A percentile compares a stretch with the other conserved stretches of the same genome.
Evolutionary conservation across 2,329 filamentous ascomycete species (phyloP).

Genomic region (Talaromyces marneffei): DNA sequence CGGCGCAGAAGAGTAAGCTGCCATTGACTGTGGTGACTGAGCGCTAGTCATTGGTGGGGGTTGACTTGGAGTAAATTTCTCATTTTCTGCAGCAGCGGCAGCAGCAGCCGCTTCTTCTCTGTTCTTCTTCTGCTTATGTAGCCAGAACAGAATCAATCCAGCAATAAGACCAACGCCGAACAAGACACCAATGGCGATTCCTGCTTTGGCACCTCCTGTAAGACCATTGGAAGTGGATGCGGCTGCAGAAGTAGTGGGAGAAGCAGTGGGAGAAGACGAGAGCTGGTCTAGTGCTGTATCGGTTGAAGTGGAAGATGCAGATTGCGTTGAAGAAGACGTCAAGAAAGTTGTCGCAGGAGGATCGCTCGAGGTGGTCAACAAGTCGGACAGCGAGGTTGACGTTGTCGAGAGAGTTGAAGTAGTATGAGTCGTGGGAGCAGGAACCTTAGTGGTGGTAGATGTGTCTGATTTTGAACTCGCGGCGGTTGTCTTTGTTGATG

Average conservation of each 20-base stretch:
- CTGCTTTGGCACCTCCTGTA: slow-evolving; percentile 59
- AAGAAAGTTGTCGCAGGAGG: slow-evolving; percentile 10
- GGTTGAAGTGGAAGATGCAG: slow-evolving; percentile 4
- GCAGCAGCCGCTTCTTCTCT: slow-evolving; percentile 11
- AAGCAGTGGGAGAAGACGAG: slow-evolving; percentile 22
- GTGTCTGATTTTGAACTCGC: neutral
- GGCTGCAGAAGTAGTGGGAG: slow-evolving; percentile 14
- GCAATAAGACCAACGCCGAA: slow-evolving; percentile 61
- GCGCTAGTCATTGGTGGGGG: slow-evolving; percentile 27
- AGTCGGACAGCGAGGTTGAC: slow-evolving; percentile 3
- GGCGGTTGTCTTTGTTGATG: slow-evolving; percentile 2
- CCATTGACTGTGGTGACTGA: slow-evolving; percentile 20
- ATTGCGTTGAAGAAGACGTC: slow-evolving; percentile 7
- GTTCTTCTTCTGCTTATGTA: slow-evolving; percentile 56
- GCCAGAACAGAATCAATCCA: slow-evolving; percentile 64
- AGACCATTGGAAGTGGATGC: slow-evolving; percentile 32
- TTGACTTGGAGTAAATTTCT: slow-evolving; percentile 48
- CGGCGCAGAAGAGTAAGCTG: slow-evolving; percentile 23
- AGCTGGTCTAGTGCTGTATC: slow-evolving; percentile 17
- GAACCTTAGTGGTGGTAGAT: neutral
- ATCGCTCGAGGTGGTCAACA: slow-evolving; percentile 8
- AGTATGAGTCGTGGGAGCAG: neutral
- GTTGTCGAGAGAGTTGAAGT: neutral
- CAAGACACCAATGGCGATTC: slow-evolving; percentile 77
- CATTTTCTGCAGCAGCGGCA: slow-evolving; percentile 54